Percentiles rank a stretch among this genome's conserved stretches.
phyloP scores from a whole-genome alignment of 179 eudicot species.

The Drosera spatulata region DNA sequence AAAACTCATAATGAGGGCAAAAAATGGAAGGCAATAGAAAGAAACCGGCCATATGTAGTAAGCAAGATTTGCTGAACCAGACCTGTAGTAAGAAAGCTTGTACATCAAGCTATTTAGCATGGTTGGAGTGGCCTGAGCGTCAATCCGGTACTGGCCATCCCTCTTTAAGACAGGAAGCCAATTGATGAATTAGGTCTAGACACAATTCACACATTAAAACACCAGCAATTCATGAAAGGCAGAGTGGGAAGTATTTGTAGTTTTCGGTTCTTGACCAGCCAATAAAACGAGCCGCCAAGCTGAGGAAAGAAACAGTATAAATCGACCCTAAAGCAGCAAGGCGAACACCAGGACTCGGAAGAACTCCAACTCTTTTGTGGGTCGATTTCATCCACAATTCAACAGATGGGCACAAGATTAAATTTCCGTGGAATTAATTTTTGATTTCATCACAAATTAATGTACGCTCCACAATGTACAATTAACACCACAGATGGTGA shows the following conservation, averaged over 20 bases:
- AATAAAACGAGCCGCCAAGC: too few species aligned
- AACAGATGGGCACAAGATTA: background rate
- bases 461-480: background rate
- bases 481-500: slow-evolving; percentile 4
- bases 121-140: slow-evolving; percentile 86
- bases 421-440: background rate
- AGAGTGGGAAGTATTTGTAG: background rate
- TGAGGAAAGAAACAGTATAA: too few species aligned
- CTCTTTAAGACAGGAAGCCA: slow-evolving; percentile 31
- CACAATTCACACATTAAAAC: background rate
- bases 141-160: slow-evolving; percentile 94
- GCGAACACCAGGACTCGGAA: background rate
- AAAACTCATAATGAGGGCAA: slow-evolving; percentile 1
- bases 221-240: too few species aligned
- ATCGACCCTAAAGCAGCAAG: background rate
- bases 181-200: background rate
- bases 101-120: slow-evolving; percentile 94
- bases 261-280: background rate
- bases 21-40: background rate
- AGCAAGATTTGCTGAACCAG: slow-evolving; percentile 11
- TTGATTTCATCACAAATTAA: too few species aligned
- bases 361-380: background rate
- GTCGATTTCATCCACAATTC: background rate
- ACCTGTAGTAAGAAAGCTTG: slow-evolving; percentile 94
- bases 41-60: background rate